Base-by-base conservation (phyloP, 73 alveolate species). In the Stentor coeruleus region DNA sequence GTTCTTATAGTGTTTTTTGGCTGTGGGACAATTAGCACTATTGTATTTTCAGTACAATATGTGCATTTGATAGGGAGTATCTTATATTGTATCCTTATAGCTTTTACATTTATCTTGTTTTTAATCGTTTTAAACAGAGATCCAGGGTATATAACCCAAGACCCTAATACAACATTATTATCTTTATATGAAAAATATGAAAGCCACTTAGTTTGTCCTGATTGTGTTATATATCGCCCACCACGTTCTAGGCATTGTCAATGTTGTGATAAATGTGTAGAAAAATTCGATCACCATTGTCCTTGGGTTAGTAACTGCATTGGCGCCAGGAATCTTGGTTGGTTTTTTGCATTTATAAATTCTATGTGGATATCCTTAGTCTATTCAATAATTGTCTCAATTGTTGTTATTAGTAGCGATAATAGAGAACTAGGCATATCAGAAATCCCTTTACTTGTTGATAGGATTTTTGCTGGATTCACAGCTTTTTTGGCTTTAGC, bases 231-330 rank as follows among this genome's bases (percentile, higher is more conserved):
- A 31, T 86, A 58, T 38, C 89, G 82, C 82, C 91, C 89, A 36
- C 86, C 87, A 11, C 40, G 95, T 28, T 59, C 94, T 38, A 41
- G 74, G 55, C 97, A 91, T 86, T 91, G 97, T 74, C 59, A 82
- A 72, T 82, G 82, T 58, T 91, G 97, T 37, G 87, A 87, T 76
- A 90, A 86, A 77, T 93, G 98, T 39, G 84, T 91, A 1, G 85
- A 82, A 66, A 85, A 85, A 79, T 88, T 89, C 80, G 95, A 91
- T 86, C 94, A 91, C 76, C 98, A 93, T 77, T 93, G 97, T 72
- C 94, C 94, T 35, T 93, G 87, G 76, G 93, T 93, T 26, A 90
- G 89, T 1, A 93, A 93, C 87, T 93, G 98, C 39, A 88, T 93
- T 3, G 98, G 97, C 58, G 85, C 86, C 58, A 81, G 86, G n/a